phyloP scores from a whole-genome alignment of 176 grass and related monocot genomes.

The Triticum urartu region DNA sequence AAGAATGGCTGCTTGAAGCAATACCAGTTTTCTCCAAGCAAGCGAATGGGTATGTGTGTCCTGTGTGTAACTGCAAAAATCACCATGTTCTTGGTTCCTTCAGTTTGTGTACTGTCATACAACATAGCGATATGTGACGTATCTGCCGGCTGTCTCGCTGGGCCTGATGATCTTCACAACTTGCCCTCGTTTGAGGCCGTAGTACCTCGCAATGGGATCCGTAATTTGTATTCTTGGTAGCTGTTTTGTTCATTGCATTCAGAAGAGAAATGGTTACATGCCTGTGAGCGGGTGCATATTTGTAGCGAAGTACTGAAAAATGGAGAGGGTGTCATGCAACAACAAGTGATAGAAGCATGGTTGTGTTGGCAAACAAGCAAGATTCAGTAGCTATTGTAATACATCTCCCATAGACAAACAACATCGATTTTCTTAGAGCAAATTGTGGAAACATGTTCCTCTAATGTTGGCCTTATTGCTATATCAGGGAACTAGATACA shows the following conservation, averaged over 20 bases:
- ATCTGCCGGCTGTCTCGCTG: conserved; percentile 86
- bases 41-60: conserved; percentile 17
- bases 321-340: neutral
- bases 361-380: neutral
- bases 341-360: neutral
- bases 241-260: conserved; percentile 38
- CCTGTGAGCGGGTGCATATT: neutral
- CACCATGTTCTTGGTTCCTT: conserved; percentile 11
- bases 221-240: conserved; percentile 90
- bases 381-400: neutral
- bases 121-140: conserved; percentile 81
- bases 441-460: neutral
- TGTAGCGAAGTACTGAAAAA: neutral
- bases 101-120: conserved; percentile 42
- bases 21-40: conserved; percentile 16
- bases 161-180: conserved; percentile 93
- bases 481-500: neutral
- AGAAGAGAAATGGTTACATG: conserved; percentile 30
- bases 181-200: conserved; percentile 71
- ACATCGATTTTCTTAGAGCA: neutral
- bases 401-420: neutral
- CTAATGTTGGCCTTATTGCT: neutral
- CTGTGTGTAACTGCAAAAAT: conserved; percentile 30
- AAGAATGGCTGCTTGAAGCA: neutral
- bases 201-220: conserved; percentile 80